A percentile compares a stretch with the other conserved stretches of the same genome.
Conservation (phyloP, 2,329 filamentous ascomycete genomes). For the Aspergillus sp. region DNA sequence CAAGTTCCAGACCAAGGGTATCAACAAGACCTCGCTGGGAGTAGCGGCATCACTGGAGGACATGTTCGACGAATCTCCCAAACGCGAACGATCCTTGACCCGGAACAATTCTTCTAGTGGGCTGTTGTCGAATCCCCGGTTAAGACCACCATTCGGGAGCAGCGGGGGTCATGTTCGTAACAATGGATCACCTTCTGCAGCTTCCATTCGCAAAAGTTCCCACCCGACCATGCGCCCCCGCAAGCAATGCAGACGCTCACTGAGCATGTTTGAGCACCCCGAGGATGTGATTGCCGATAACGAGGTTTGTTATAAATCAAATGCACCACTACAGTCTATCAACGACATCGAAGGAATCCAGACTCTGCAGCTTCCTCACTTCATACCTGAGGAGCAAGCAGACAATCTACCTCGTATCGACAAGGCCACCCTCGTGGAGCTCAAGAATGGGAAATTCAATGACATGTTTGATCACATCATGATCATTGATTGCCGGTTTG, state of each 20-base stretch:
- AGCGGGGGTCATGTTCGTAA: slow-evolving; percentile 60
- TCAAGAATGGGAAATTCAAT: slow-evolving; percentile 83
- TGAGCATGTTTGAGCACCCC: slow-evolving; percentile 97
- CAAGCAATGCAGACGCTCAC: slow-evolving; percentile 86
- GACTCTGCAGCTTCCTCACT: slow-evolving; percentile 79
- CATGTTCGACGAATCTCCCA: slow-evolving; percentile 80
- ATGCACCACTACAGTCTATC: slow-evolving; percentile 70
- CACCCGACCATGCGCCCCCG: slow-evolving; percentile 76
- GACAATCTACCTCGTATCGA: slow-evolving; percentile 89
- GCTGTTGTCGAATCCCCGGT: slow-evolving; percentile 63
- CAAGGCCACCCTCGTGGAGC: slow-evolving; percentile 78
- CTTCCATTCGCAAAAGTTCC: slow-evolving; percentile 72
- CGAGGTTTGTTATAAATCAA: slow-evolving; percentile 60
- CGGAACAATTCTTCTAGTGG: slow-evolving; percentile 64
- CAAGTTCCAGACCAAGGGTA: slow-evolving; percentile 67
- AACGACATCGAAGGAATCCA: slow-evolving; percentile 82
- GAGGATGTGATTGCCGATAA: slow-evolving; percentile 85
- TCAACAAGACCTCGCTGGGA: slow-evolving; percentile 56
- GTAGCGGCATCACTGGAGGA: slow-evolving; percentile 74
- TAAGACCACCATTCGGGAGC: slow-evolving; percentile 67
- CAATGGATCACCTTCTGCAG: slow-evolving; percentile 75
- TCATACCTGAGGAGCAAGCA: slow-evolving; percentile 75
- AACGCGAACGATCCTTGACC: slow-evolving; percentile 67
- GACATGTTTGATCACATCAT: slow-evolving; percentile 78
- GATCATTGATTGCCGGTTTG: slow-evolving; percentile 95